Conservation (phyloP, 306 rosid genomes). For the Malus orientalis region DNA sequence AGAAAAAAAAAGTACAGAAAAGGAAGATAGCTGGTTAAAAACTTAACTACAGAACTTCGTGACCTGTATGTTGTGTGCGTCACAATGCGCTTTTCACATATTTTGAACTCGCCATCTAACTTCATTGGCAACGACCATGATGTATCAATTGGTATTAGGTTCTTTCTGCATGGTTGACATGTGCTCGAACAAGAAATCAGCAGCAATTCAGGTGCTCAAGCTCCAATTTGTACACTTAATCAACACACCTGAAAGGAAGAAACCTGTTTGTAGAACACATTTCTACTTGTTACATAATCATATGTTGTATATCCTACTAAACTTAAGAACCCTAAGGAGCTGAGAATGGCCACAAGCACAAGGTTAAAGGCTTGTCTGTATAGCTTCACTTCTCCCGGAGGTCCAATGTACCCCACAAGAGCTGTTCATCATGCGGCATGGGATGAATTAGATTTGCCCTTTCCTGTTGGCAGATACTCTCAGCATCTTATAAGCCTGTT, state of each 20-base stretch:
- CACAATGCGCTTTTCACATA: not conserved
- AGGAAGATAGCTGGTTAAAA: not conserved
- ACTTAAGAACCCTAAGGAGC: not conserved
- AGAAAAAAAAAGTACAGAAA: not conserved
- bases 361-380: constrained; percentile 79
- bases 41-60: not conserved
- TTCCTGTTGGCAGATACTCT: constrained; percentile 81
- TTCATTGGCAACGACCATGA: not conserved
- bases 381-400: constrained; percentile 93
- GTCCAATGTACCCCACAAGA: constrained; percentile 97
- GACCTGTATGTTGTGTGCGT: not conserved
- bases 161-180: not conserved
- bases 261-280: not conserved
- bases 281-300: not conserved
- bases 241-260: not conserved
- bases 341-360: constrained; percentile 87
- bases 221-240: not conserved
- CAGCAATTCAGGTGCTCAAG: not conserved
- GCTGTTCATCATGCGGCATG: constrained; percentile 97
- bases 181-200: not conserved
- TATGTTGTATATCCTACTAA: not conserved
- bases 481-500: constrained; percentile 89
- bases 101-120: not conserved
- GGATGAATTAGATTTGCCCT: constrained; percentile 82
- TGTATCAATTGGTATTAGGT: not conserved